Base-by-base conservation (phyloP, 208 protist species). In the Blechomonas ayalai region DNA sequence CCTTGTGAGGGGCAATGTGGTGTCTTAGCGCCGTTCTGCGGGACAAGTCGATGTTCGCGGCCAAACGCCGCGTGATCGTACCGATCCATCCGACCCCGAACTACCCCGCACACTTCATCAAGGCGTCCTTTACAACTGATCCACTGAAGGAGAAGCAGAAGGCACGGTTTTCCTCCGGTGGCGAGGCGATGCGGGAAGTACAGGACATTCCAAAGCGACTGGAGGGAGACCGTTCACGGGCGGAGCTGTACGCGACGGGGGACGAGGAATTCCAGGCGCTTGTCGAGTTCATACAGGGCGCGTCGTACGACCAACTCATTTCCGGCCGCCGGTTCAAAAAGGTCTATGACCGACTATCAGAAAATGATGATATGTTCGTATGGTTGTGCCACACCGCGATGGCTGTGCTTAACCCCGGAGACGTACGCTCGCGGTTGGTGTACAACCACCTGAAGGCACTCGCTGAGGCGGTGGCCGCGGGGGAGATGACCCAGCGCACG, bases 31-130 rank as follows among this genome's bases (percentile, higher is more conserved):
- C 33, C 7, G 49, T 73, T 44, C 66, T 89, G 59, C 52, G 51
- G 47, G 79, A 92, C 69, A 94, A 94, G 62, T 90, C 86, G 35
- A 86, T 94, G 73, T 94, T 94, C 62, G 86, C 86, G 40, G 86
- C 82, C 26, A 91, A 91, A 65, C 82, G 86, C 7, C 82, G 82
- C 50, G 82, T 91, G 12, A 94, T 94, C 63, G 65, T 87, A 3
- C 86, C 86, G 0, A 89, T 94, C 31, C 82, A 90, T 22, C 73
- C 86, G 1, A 91, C 82, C 13, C 86, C 86, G 2, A 71, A 67
- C 63, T 89, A 67, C 48, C 80, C 82, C 7, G 67, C 71, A 4
- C 79, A 89, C 64, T 77, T 86, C 49, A 87, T 94, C 62, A 84
- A 87, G 44, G 69, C 82, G 2, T 55, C 80, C 46, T 91, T 90